phyloP scores from a whole-genome alignment of 2,329 filamentous ascomycete species.

The Aspergillus sp. region DNA sequence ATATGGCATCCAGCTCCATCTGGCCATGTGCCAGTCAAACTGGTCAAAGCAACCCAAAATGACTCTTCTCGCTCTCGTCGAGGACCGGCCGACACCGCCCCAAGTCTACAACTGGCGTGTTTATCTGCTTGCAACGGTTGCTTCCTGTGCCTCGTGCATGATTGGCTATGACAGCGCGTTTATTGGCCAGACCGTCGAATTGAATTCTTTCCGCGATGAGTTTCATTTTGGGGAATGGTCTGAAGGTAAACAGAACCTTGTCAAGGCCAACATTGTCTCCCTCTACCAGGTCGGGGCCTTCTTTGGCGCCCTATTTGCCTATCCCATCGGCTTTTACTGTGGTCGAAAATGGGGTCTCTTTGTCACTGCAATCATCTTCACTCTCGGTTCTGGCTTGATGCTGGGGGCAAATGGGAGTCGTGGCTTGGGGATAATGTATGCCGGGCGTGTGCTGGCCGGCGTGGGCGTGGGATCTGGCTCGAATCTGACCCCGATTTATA shows the following conservation, averaged over 20 bases:
- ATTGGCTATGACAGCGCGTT: slow-evolving; percentile 70
- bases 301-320: slow-evolving; percentile 71
- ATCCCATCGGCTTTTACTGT: slow-evolving; percentile 64
- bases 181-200: slow-evolving; percentile 72
- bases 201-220: slow-evolving; percentile 68
- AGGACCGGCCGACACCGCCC: slow-evolving; percentile 55
- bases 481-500: slow-evolving; percentile 61
- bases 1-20: no score
- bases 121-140: slow-evolving; percentile 55
- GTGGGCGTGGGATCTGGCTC: slow-evolving; percentile 58
- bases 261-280: slow-evolving; percentile 75
- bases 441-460: slow-evolving; percentile 58
- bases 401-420: slow-evolving; percentile 62
- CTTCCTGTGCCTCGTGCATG: slow-evolving; percentile 59
- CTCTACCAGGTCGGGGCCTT: slow-evolving; percentile 82
- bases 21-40: no score
- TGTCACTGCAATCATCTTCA: slow-evolving; percentile 63
- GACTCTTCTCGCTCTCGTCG: slow-evolving; percentile 41
- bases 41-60: slow-evolving; percentile 18
- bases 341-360: slow-evolving; percentile 66
- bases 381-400: slow-evolving; percentile 71
- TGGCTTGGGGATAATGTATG: slow-evolving; percentile 63
- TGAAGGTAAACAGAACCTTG: slow-evolving; percentile 48
- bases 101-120: slow-evolving; percentile 62
- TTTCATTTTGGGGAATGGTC: slow-evolving; percentile 58